Base-by-base conservation (phyloP, 306 rosid species). In the Quercus bicolor region DNA sequence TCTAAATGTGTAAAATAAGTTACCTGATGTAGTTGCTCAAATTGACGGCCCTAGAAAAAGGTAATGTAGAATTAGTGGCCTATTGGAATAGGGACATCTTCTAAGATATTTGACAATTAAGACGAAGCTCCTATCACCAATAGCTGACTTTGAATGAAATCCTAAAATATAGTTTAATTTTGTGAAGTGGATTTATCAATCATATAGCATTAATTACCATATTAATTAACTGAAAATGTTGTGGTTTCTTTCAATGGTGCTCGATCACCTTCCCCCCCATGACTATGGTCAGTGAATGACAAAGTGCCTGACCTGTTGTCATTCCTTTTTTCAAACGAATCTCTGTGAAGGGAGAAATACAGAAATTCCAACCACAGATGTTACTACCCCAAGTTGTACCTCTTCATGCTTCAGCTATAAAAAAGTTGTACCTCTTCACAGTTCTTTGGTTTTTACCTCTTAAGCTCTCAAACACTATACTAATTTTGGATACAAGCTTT, bases 321-420 rank as follows among this genome's bases (percentile, higher is more conserved):
- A 70, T 31, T 45, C 79, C 70, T 77, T 80, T 56, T 81, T 79
- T 8, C 74, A 65, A 80, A 68, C 79, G 84, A 80, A 84, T 80
- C 79, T 72, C 76, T 34, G 73, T 34, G 73, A 76, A 75, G 13
- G 56, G 76, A 80, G 72, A 76, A 74, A 76, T 68, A 8, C 2
- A 40, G 45, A 56, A 66, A 52, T 66, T 74, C 81, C 84, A 76
- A 57, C 80, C 61, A 66, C 66, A 69, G 37, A 26, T 52, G 56
- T 76, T 68, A 48, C 20, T 21, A 59, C 43, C 56, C 60, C 29
- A 70, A 29, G 13, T 21, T 15, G 3, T 75, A 61, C 48, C 28
- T 43, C 21, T 56, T 24, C 31, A 70, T 3, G 29, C 21, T 56
- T 24, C 31, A 70, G 5, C 21, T 37, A 56, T 6, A 37, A 37